A percentile compares a stretch with the other conserved stretches of the same genome.
phyloP scores from a whole-genome alignment of 306 rosid genomes.

The Cucumis melo region DNA sequence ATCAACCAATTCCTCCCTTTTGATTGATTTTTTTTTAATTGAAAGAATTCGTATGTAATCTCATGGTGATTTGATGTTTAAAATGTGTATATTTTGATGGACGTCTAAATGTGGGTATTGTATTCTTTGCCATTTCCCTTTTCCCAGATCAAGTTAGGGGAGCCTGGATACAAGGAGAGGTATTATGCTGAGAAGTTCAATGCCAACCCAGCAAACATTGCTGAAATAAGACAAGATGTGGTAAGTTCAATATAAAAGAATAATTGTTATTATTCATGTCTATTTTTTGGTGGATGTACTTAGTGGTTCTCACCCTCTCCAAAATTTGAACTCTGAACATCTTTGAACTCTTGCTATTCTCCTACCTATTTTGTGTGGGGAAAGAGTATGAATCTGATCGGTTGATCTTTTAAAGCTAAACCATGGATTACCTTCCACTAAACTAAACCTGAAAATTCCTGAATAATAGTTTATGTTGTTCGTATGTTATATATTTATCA shows the following conservation, averaged over 20 bases:
- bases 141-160: conserved; percentile 80
- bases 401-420: background rate
- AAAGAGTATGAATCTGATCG: background rate
- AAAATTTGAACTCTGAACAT: background rate
- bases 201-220: conserved; percentile 47
- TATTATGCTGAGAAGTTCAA: conserved; percentile 85
- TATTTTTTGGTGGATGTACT: background rate
- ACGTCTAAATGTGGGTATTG: background rate
- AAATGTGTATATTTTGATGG: background rate
- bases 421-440: background rate
- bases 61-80: background rate
- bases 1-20: background rate
- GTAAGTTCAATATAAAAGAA: conserved; percentile 22
- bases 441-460: background rate
- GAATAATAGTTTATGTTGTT: background rate
- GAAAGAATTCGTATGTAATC: background rate
- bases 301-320: background rate
- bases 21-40: background rate
- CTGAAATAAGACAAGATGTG: conserved; percentile 37
- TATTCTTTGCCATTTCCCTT: background rate
- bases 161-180: conserved; percentile 92
- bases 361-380: background rate
- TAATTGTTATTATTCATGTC: background rate
- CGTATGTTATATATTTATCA: background rate
- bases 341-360: background rate